phyloP scores from a whole-genome alignment of 352 stramenopile species.

The Saprolegnia diclina region DNA sequence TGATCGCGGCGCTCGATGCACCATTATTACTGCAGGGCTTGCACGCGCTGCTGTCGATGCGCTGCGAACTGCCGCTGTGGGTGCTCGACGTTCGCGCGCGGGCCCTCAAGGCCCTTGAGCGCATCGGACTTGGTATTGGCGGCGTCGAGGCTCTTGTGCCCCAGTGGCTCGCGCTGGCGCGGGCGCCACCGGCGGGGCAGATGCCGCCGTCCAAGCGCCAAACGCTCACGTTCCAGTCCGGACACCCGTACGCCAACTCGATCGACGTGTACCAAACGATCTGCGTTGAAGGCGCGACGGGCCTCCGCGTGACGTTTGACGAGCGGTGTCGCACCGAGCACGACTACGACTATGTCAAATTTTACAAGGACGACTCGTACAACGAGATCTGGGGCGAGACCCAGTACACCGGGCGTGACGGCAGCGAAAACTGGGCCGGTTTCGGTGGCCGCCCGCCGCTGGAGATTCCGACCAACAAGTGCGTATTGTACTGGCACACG shows the following conservation, averaged over 20 bases:
- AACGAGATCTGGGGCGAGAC: constrained; percentile 41
- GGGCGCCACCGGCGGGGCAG: constrained; percentile 36
- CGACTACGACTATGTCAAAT: constrained; percentile 66
- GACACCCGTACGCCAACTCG: constrained; percentile 74
- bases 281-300: constrained; percentile 56
- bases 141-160: constrained; percentile 32
- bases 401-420: constrained; percentile 55
- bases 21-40: neutral
- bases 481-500: constrained; percentile 77
- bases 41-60: neutral
- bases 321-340: constrained; percentile 52
- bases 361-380: constrained; percentile 59
- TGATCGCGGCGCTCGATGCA: neutral
- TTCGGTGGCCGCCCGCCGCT: constrained; percentile 51
- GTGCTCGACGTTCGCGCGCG: neutral
- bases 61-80: neutral
- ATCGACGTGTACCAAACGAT: constrained; percentile 74
- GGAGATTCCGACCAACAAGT: constrained; percentile 55
- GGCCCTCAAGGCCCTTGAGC: neutral
- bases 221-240: constrained; percentile 37
- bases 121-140: neutral
- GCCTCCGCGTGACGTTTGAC: constrained; percentile 69
- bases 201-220: neutral
- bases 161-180: constrained; percentile 40
- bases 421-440: constrained; percentile 74